phyloP scores from a whole-genome alignment of 1,284 basidiomycete species.

The Sporisorium scitamineum region DNA sequence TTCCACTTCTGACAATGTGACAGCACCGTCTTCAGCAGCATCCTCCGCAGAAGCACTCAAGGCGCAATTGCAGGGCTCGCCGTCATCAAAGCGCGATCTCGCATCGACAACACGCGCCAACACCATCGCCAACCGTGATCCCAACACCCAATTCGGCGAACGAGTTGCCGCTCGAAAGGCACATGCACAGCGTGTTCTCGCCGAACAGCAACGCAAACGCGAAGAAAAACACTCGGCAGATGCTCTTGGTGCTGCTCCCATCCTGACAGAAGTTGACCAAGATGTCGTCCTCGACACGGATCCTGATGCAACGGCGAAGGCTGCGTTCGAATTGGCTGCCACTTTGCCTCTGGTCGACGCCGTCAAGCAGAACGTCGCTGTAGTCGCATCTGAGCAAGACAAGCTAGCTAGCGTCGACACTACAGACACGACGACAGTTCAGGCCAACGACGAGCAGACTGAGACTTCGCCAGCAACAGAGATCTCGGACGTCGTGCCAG shows the following conservation, averaged over 20 bases:
- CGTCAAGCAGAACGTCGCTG: background rate
- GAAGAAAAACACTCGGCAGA: slow-evolving; percentile 42
- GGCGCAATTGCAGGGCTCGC: slow-evolving; percentile 21
- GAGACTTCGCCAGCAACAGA: background rate
- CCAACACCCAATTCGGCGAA: slow-evolving; percentile 40
- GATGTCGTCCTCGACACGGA: slow-evolving; percentile 13
- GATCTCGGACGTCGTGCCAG: background rate
- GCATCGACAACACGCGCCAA: slow-evolving; percentile 37
- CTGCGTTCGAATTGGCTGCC: slow-evolving; percentile 18
- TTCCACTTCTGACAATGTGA: background rate
- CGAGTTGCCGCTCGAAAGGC: slow-evolving; percentile 48
- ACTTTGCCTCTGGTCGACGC: background rate
- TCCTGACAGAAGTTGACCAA: slow-evolving; percentile 23
- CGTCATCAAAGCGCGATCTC: slow-evolving; percentile 23
- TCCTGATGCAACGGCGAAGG: slow-evolving; percentile 24
- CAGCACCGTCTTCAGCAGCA: slow-evolving; percentile 3
- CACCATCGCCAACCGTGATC: slow-evolving; percentile 43
- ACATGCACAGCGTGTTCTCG: slow-evolving; percentile 48
- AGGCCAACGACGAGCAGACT: background rate
- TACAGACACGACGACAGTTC: background rate
- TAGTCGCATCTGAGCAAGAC: background rate
- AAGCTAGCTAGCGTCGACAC: background rate
- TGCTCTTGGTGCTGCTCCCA: slow-evolving; percentile 25
- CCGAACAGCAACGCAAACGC: slow-evolving; percentile 47
- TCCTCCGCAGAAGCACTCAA: slow-evolving; percentile 23